Conservation (phyloP, 1,284 basidiomycete species). For the Pseudozyma pruni region DNA sequence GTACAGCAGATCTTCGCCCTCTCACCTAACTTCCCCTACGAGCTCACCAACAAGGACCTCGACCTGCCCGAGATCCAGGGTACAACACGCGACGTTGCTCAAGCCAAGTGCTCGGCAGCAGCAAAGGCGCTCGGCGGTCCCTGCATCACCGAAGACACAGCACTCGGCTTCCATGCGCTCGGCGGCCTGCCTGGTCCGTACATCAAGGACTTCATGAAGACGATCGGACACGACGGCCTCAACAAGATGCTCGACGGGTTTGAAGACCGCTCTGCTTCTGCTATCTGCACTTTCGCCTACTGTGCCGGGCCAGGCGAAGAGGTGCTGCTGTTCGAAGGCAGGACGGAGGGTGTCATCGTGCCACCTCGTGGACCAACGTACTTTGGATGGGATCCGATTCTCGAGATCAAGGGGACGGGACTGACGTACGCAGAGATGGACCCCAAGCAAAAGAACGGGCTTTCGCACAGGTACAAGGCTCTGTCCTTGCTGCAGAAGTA, state of each 20-base stretch:
- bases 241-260: constrained; percentile 89
- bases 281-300: constrained; percentile 96
- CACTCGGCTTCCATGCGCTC: constrained; percentile 88
- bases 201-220: constrained; percentile 78
- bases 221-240: constrained; percentile 73
- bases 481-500: constrained; percentile 81
- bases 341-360: constrained; percentile 87
- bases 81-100: constrained; percentile 87
- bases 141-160: constrained; percentile 96
- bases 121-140: constrained; percentile 77
- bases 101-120: constrained; percentile 85
- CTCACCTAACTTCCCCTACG: constrained; percentile 37
- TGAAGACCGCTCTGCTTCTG: constrained; percentile 80
- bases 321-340: constrained; percentile 82
- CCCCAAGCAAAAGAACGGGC: constrained; percentile 58
- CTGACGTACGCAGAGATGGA: constrained; percentile 50
- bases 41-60: constrained; percentile 30
- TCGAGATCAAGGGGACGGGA: constrained; percentile 78
- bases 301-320: constrained; percentile 68
- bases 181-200: constrained; percentile 93
- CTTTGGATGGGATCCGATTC: constrained; percentile 92
- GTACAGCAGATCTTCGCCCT: constrained; percentile 76
- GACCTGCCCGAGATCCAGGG: constrained; percentile 94
- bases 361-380: constrained; percentile 79
- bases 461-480: constrained; percentile 90